Conservation (phyloP, 2,329 filamentous ascomycete species). For the Colletotrichum godetiae region DNA sequence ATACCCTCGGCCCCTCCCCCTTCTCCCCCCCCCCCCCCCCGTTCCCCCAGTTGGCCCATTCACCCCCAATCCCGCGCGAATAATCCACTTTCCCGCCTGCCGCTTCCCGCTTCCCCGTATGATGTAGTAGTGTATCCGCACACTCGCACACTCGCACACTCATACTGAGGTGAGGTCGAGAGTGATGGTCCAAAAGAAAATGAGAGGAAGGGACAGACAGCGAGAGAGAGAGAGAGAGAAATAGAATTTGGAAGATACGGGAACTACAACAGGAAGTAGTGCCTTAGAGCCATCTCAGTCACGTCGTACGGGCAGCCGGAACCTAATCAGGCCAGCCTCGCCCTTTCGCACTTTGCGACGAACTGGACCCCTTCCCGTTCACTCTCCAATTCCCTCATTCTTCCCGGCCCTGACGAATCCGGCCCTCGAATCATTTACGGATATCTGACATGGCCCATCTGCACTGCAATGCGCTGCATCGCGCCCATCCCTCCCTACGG, state of each 20-base stretch:
- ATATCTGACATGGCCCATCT: not conserved
- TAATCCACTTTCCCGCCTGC: slow-evolving; percentile 16
- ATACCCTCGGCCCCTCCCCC: not conserved
- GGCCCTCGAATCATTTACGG: not conserved
- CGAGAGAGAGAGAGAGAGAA: not conserved
- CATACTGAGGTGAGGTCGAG: not conserved
- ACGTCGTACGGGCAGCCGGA: not conserved
- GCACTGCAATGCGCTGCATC: not conserved
- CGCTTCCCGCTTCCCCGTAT: slow-evolving; percentile 24
- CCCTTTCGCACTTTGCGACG: not conserved
- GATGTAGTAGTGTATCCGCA: not conserved
- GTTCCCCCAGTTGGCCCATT: not conserved
- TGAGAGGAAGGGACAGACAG: not conserved
- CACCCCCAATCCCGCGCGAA: slow-evolving; percentile 6
- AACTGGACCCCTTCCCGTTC: not conserved
- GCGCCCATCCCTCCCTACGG: not conserved
- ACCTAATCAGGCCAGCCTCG: not conserved
- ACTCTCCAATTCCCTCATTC: slow-evolving; percentile 15
- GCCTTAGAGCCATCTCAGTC: not conserved
- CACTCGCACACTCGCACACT: too few relatives aligned
- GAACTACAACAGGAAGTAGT: not conserved
- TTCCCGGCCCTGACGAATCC: slow-evolving; percentile 15
- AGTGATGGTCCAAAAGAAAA: not conserved
- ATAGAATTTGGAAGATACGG: not conserved
- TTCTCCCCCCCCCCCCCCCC: not conserved